Evolutionary conservation across 2,329 filamentous ascomycete species (phyloP).

Genomic region (Calonectria fujianensis): DNA sequence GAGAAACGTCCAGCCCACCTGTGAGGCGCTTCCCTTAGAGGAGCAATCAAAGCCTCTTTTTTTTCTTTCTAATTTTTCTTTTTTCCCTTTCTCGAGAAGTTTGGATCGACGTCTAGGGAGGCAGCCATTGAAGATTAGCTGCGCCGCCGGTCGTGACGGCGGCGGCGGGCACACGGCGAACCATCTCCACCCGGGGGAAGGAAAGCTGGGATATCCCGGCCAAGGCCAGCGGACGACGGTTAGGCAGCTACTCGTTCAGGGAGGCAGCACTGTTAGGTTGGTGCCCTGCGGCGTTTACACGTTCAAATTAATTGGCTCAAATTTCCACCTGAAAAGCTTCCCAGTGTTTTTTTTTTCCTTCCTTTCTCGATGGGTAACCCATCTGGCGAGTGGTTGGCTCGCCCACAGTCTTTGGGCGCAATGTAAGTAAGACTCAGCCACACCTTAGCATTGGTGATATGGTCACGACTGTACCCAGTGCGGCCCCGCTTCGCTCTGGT

Average conservation of each 20-base stretch:
- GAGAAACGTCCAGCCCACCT: background rate
- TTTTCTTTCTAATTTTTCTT: background rate
- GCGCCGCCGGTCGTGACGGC: background rate
- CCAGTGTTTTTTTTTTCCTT: background rate
- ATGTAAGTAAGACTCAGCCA: background rate
- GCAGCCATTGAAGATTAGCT: background rate
- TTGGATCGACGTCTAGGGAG: background rate
- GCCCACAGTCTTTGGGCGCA: background rate
- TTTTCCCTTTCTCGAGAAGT: background rate
- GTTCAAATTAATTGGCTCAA: background rate
- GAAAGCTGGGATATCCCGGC: background rate
- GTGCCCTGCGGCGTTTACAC: background rate
- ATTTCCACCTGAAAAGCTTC: background rate
- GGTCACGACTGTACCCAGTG: background rate
- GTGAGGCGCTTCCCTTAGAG: background rate
- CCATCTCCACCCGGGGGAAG: background rate
- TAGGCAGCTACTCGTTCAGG: background rate
- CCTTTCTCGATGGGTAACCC: background rate
- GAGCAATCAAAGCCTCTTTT: background rate
- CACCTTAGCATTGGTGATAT: background rate
- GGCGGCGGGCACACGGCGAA: background rate
- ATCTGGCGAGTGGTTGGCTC: background rate
- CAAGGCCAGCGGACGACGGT: background rate
- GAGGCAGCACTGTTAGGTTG: background rate
- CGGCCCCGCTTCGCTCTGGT: too few species aligned